Conservation (phyloP, 805 yeast genomes). For the Hanseniaspora mollemarum region DNA sequence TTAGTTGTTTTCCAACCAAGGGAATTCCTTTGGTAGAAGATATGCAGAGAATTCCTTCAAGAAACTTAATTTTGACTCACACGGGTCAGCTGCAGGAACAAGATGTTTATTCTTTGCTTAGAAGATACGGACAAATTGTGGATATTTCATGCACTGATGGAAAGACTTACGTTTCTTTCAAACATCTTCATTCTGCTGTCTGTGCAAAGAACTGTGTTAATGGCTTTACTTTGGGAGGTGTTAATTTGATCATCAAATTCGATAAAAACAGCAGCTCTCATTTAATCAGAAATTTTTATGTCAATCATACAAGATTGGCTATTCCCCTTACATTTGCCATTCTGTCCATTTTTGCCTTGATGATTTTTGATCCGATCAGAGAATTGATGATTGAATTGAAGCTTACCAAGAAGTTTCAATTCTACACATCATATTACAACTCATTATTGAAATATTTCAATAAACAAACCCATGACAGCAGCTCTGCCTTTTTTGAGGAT, state of each 20-base stretch:
- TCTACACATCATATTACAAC: slow-evolving; percentile 31
- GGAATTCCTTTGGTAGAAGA: slow-evolving; percentile 98
- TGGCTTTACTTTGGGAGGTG: slow-evolving; percentile 54
- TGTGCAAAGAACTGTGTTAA: slow-evolving; percentile 85
- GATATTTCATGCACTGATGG: slow-evolving; percentile 52
- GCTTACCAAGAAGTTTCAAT: slow-evolving; percentile 48
- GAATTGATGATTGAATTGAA: slow-evolving; percentile 65
- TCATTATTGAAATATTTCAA: slow-evolving; percentile 32
- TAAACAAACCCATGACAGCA: slow-evolving; percentile 22
- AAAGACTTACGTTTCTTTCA: slow-evolving; percentile 46
- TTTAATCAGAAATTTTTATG: slow-evolving; percentile 44
- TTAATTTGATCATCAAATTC: slow-evolving; percentile 65
- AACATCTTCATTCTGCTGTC: slow-evolving; percentile 53
- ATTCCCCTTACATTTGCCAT: slow-evolving; percentile 71
- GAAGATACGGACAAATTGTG: slow-evolving; percentile 75
- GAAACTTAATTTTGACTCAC: slow-evolving; percentile 51
- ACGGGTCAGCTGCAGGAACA: slow-evolving; percentile 77
- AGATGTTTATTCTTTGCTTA: slow-evolving; percentile 61
- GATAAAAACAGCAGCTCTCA: slow-evolving; percentile 45
- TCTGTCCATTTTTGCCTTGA: slow-evolving; percentile 67
- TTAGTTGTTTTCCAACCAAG: slow-evolving; percentile 58
- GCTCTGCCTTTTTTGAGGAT: slow-evolving; percentile 53
- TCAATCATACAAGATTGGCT: slow-evolving; percentile 70
- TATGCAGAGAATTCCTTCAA: slow-evolving; percentile 62
- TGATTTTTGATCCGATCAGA: slow-evolving; percentile 87